A percentile compares a stretch with the other conserved stretches of the same genome.
phyloP scores from a whole-genome alignment of 495 filamentous ascomycete genomes.

The Aspergillus sparsus region DNA sequence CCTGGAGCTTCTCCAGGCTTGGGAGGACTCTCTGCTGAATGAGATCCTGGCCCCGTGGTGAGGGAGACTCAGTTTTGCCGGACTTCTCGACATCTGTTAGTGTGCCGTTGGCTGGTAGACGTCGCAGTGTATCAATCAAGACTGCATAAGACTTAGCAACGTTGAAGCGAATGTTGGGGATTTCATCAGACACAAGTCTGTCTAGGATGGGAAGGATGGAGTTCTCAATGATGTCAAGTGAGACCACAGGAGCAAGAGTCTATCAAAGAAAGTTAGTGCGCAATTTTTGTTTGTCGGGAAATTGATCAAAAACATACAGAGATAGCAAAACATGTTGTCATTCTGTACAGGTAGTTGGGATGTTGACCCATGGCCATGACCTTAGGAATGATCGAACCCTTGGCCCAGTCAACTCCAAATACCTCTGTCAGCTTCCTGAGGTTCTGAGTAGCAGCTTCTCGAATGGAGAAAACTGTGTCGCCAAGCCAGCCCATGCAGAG shows the following conservation, averaged over 20 bases:
- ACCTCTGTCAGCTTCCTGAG: slow-evolving; percentile 98
- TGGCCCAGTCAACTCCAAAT: slow-evolving; percentile 98
- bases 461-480: slow-evolving; percentile 97
- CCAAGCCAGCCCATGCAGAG: slow-evolving; percentile 99
- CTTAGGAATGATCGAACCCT: slow-evolving; percentile 94
- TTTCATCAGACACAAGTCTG: slow-evolving; percentile 86
- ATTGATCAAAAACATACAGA: slow-evolving; percentile 64
- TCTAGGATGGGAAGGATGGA: slow-evolving; percentile 96
- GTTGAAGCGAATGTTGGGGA: slow-evolving; percentile 99
- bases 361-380: slow-evolving; percentile 98
- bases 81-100: slow-evolving; percentile 80
- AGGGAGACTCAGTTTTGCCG: slow-evolving; percentile 60
- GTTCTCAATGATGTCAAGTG: slow-evolving; percentile 84
- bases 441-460: slow-evolving; percentile 95
- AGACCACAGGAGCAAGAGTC: slow-evolving; percentile 93
- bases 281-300: slow-evolving; percentile 2
- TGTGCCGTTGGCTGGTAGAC: slow-evolving; percentile 84
- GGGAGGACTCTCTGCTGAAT: slow-evolving; percentile 87
- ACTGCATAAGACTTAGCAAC: slow-evolving; percentile 95
- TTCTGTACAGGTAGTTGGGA: slow-evolving; percentile 97
- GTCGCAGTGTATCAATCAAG: slow-evolving; percentile 83
- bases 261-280: slow-evolving; percentile 44
- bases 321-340: slow-evolving; percentile 98
- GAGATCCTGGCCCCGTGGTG: slow-evolving; percentile 73
- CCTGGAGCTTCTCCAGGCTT: slow-evolving; percentile 89